Conservation (phyloP, 1,284 basidiomycete species). For the Neotropicomus parvogracilis region DNA sequence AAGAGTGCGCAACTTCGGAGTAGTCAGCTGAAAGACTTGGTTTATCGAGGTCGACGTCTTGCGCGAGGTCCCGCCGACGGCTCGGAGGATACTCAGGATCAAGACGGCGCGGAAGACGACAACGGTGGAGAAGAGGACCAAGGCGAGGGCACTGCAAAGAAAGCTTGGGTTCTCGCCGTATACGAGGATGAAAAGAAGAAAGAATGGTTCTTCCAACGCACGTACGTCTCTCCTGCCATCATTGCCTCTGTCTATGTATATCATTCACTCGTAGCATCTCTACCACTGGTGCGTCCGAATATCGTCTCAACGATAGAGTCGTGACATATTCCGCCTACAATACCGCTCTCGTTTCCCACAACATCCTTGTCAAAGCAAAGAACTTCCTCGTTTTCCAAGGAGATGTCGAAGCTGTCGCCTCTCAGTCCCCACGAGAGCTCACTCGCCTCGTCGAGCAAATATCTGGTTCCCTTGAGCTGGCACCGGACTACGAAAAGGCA, state of each 20-base stretch:
- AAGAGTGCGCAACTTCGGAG: conserved; percentile 91
- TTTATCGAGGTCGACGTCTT: conserved; percentile 86
- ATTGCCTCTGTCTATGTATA: neutral
- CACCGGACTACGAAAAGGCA: conserved; percentile 86
- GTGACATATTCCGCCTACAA: conserved; percentile 88
- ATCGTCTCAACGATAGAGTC: conserved; percentile 75
- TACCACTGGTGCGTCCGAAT: conserved; percentile 81
- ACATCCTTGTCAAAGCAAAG: conserved; percentile 98
- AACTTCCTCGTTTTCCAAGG: conserved; percentile 99
- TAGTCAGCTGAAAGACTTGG: conserved; percentile 90
- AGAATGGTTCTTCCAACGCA: conserved; percentile 89
- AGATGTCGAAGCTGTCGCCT: conserved; percentile 97
- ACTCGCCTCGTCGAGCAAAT: conserved; percentile 94
- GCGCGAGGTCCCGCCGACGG: conserved; percentile 53
- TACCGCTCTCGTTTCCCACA: conserved; percentile 78
- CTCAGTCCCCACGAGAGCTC: conserved; percentile 89
- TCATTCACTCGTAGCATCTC: conserved; percentile 64
- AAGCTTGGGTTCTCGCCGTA: conserved; percentile 93
- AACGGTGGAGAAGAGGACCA: conserved; percentile 54
- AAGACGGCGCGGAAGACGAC: conserved; percentile 41
- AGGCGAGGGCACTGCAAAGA: conserved; percentile 81
- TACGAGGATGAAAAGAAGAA: conserved; percentile 75
- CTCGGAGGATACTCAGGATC: conserved; percentile 45
- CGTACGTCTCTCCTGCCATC: conserved; percentile 49
- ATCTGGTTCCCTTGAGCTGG: conserved; percentile 87